Conservation (phyloP, 768 basidiomycete genomes). For the Crassisporium funariophilum region DNA sequence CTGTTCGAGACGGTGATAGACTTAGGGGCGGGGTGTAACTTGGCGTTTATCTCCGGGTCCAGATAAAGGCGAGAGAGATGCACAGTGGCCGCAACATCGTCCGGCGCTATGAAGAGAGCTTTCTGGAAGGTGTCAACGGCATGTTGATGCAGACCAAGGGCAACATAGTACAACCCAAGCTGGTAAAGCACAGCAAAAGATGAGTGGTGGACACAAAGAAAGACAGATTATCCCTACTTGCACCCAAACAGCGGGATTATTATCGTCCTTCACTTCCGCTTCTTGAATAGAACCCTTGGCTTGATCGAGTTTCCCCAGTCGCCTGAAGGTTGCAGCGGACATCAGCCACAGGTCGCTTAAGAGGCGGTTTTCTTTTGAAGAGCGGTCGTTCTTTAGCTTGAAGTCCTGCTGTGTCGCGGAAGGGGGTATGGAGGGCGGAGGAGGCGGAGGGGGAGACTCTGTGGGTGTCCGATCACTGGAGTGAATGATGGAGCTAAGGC, state of each 20-base stretch:
- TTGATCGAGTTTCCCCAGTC: conserved; percentile 88
- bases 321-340: conserved; percentile 91
- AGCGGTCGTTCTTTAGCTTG: conserved; percentile 40
- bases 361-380: conserved; percentile 63
- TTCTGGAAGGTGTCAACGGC: conserved; percentile 84
- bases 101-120: conserved; percentile 83
- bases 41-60: conserved; percentile 25
- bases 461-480: conserved; percentile 37
- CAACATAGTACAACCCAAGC: conserved; percentile 76
- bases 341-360: conserved; percentile 91
- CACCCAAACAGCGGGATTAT: conserved; percentile 91
- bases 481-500: conserved; percentile 52
- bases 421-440: conserved; percentile 35
- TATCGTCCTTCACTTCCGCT: conserved; percentile 86
- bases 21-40: conserved; percentile 14
- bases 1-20: conserved; percentile 1
- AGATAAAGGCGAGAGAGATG: conserved; percentile 81
- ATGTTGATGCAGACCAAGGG: conserved; percentile 54
- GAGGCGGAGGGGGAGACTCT: conserved; percentile 41
- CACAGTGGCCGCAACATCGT: conserved; percentile 76
- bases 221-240: conserved; percentile 59
- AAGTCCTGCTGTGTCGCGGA: conserved; percentile 39
- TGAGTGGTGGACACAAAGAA: background rate
- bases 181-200: conserved; percentile 27
- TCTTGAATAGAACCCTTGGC: conserved; percentile 91